Base-by-base conservation (phyloP, 1,284 basidiomycete genomes). In the Coniferiporia sulphurascens region DNA sequence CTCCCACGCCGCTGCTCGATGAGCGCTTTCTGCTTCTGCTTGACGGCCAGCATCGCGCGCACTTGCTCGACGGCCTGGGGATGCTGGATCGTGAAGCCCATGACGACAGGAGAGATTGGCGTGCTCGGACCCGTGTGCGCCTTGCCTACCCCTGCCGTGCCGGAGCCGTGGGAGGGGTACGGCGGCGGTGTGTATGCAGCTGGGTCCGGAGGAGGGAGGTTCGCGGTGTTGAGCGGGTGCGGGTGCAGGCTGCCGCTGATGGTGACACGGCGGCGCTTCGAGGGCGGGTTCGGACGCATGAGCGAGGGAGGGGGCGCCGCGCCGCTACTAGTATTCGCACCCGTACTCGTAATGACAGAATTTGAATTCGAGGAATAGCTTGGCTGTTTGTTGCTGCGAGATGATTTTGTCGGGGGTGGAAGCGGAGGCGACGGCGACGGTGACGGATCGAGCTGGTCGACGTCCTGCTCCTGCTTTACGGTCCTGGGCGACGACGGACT, bases 221-320 rank as follows among this genome's bases (percentile, higher is more conserved):
- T 83, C 61, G 88, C 82, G 64, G 79, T 85, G 77, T 88, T 86
- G 19, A 75, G 49, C 34, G 46, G 52, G 45, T 41, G 50, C 21
- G 78, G 74, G 62, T 78, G 78, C 12, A 82, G 79, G 15, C 77
- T 71, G 60, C 84, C 84, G 67, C 80, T 83, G 69, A 87, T 76
- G 52, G 87, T 89, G 52, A 86, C 81, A 52, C 87, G 83, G 62
- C 87, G 82, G 65, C 80, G 85, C 78, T 89, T 86, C n/a, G 76
- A 70, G n/a, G 84, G 76, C n/a, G 77, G 77, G 21, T 57, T 52
- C 4, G 50, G 58, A 2, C 49, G 81, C 75, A 34, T 71, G 74
- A 27, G 76, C 64, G 63, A 70, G 71, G 51, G 82, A 74, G 43
- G 71, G 75, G 19, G 74, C 68, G 52, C 48, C 34, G 58, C 48